Evolutionary conservation across 352 stramenopile genomes (phyloP).

Genomic region (Hyaloperonospora brassicae): DNA sequence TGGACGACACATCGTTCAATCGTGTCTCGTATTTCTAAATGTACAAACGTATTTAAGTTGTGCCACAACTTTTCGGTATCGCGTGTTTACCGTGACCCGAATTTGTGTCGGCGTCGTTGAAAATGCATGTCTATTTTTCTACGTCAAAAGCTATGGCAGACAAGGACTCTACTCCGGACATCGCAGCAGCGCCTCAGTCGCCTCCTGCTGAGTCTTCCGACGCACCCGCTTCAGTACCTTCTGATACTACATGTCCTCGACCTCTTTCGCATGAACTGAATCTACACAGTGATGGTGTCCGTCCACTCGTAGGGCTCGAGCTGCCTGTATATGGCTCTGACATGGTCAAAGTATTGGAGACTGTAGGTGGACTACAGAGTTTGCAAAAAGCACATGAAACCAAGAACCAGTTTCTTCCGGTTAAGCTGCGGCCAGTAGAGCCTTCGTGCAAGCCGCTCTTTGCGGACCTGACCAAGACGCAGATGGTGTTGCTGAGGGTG

Average conservation of each 20-base stretch:
- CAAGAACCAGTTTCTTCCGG: constrained; percentile 69
- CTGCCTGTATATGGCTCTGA: constrained; percentile 55
- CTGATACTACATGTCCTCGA: constrained; percentile 2
- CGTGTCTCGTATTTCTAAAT: no score
- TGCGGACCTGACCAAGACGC: constrained; percentile 72
- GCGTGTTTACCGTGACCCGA: background rate
- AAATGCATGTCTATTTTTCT: constrained; percentile 1
- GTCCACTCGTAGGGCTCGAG: constrained; percentile 53
- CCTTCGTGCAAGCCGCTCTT: constrained; percentile 80
- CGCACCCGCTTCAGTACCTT: constrained; percentile 1
- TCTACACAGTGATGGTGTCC: constrained; percentile 28
- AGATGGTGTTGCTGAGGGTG: constrained; percentile 61
- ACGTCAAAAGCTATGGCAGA: constrained; percentile 24
- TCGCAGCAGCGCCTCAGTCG: background rate
- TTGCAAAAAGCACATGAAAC: constrained; percentile 60
- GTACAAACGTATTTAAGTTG: no score
- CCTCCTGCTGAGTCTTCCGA: constrained; percentile 4
- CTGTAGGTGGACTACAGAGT: constrained; percentile 43
- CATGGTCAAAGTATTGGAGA: constrained; percentile 43
- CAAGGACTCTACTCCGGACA: constrained; percentile 11
- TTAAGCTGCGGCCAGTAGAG: constrained; percentile 66
- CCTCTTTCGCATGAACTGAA: constrained; percentile 21
- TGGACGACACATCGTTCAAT: no score
- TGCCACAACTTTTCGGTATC: no score
- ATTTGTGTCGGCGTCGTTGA: background rate